phyloP scores from a whole-genome alignment of 2,329 filamentous ascomycete species.

The Aspergillus ochraceus region DNA sequence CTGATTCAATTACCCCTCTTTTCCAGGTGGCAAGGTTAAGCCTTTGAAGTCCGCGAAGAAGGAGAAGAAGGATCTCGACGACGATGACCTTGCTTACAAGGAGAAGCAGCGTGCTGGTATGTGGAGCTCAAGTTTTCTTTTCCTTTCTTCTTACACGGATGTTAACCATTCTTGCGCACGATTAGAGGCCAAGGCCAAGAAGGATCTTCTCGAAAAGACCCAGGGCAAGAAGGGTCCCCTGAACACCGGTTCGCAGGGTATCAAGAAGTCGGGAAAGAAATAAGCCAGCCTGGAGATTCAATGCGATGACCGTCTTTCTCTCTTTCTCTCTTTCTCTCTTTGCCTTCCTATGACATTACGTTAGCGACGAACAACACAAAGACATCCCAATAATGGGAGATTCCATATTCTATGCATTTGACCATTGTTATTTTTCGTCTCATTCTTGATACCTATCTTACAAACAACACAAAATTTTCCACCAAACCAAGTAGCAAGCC shows the following conservation, averaged over 20 bases:
- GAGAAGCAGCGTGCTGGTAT: conserved; percentile 82
- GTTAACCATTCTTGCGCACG: conserved; percentile 3
- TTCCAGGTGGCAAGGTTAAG: conserved; percentile 76
- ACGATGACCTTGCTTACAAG: conserved; percentile 79
- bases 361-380: conserved; percentile 24
- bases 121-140: conserved; percentile 31
- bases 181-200: conserved; percentile 78
- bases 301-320: neutral
- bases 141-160: neutral
- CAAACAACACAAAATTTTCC: neutral
- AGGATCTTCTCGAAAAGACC: conserved; percentile 78
- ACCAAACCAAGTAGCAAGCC: neutral
- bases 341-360: conserved; percentile 20
- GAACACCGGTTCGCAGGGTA: conserved; percentile 80
- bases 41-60: conserved; percentile 89
- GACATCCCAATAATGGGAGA: conserved; percentile 14
- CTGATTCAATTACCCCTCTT: conserved; percentile 19
- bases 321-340: no score
- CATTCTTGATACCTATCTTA: conserved; percentile 5
- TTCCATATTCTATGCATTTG: conserved; percentile 11
- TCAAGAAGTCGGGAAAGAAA: conserved; percentile 99
- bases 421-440: conserved; percentile 11
- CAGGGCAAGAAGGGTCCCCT: conserved; percentile 80
- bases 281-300: conserved; percentile 44
- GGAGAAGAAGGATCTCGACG: conserved; percentile 76